Conservation (phyloP, 495 filamentous ascomycete genomes). For the Podospora conica region DNA sequence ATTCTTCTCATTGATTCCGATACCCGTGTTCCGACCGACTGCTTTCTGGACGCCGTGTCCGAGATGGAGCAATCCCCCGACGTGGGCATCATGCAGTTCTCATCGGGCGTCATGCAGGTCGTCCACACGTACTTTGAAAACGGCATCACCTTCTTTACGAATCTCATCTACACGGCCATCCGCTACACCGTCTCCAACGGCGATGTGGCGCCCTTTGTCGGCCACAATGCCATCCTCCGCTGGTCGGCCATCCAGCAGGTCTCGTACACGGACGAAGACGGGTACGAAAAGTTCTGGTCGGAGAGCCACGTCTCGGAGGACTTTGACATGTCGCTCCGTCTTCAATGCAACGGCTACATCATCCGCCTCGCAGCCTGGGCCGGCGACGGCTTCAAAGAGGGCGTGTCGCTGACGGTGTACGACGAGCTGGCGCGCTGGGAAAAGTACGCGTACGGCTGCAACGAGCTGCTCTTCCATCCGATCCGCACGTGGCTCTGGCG, state of each 20-base stretch:
- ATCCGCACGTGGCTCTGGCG: slow-evolving; percentile 56
- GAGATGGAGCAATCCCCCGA: slow-evolving; percentile 78
- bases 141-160: slow-evolving; percentile 79
- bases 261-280: slow-evolving; percentile 59
- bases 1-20: slow-evolving; percentile 73
- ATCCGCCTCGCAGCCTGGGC: slow-evolving; percentile 69
- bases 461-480: slow-evolving; percentile 74
- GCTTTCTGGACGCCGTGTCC: slow-evolving; percentile 67
- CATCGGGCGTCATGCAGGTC: slow-evolving; percentile 78
- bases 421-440: slow-evolving; percentile 80
- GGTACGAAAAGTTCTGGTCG: slow-evolving; percentile 77
- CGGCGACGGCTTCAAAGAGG: slow-evolving; percentile 74
- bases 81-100: slow-evolving; percentile 76
- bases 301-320: slow-evolving; percentile 78
- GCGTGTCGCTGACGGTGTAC: slow-evolving; percentile 78
- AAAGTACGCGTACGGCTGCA: slow-evolving; percentile 85
- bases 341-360: slow-evolving; percentile 66
- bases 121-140: slow-evolving; percentile 67
- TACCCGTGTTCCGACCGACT: slow-evolving; percentile 68
- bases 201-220: slow-evolving; percentile 75
- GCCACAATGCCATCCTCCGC: slow-evolving; percentile 73
- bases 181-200: slow-evolving; percentile 73
- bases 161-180: slow-evolving; percentile 75
- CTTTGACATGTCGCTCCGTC: slow-evolving; percentile 78
- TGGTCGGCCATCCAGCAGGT: slow-evolving; percentile 76